Evolutionary conservation across 176 grass and related monocot species (phyloP), one percentile per base, ranked within the genome.

Genomic region (Musa itinerans): DNA sequence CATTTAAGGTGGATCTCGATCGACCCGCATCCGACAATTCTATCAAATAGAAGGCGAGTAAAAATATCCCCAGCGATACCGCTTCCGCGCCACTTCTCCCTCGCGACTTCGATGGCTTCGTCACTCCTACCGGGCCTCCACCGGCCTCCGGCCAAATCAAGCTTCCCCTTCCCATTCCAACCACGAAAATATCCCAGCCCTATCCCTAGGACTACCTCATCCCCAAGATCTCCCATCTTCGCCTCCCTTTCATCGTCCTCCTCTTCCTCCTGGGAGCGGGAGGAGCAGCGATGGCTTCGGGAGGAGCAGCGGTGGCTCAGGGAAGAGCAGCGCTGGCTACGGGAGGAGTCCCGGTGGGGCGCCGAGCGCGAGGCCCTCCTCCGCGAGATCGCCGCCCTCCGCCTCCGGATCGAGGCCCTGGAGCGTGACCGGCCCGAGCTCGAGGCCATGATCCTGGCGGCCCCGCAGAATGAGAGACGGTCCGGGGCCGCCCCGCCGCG

Each of bases 261-360:
- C 0, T 69, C 84, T 57, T 74, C 85, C 12, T 86, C 74, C 54
- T 87, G 85, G 84, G 88, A 93, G 84, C 85, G 88, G 58, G 88
- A 98, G 78, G 94, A 98, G 72, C 72, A 76, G 10, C 80, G 84
- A 69, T 98, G 90, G 88, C 78, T 90, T 22, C 87, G 93, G 62
- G 93, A 96, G 82, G 93, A 96, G 79, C 89, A 88, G 73, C 75
- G 93, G 0, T 97, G 94, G 94, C 71, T 83, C 13, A 73, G 88
- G 11, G 93, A 96, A 69, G 93, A 97, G 80, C 83, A 87, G 78
- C 77, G 93, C 0, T 97, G 93, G 93, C 69, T 93, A 27, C 79
- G 88, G 0, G 90, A 98, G 79, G 94, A 98, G 80, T 71, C 80
- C 12, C 83, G 90, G 9, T 98, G 84, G 94, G 68, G 68, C 17